Base-by-base conservation (phyloP, 495 filamentous ascomycete genomes). In the Neurospora cerealis region DNA sequence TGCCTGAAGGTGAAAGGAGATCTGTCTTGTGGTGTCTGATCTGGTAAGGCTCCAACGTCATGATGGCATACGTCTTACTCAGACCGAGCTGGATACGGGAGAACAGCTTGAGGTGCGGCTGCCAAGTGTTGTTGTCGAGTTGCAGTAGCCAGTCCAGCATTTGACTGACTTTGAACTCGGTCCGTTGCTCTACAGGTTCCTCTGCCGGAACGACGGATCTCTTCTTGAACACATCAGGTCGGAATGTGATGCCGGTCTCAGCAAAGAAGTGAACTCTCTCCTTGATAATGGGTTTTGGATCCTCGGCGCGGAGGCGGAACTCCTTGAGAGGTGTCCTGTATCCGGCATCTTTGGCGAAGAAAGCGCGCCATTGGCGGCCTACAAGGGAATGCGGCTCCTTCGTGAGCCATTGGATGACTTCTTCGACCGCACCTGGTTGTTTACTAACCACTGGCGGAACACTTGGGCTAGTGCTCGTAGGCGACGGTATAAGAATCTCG, bases 101-200 rank as follows among this genome's bases (percentile, higher is more conserved):
- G 72, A 81, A 82, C 4, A 81, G 75, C 72, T 79, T 82, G 0
- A 81, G 70, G 60, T 79, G 71, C 0, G 84, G 77, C 74, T 87
- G 84, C 2, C 70, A 28, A 17, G 78, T 72, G 70, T 85, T 87
- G 9, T 80, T 72, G 19, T 79, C 72, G 10, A 83, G 74, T 60
- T 84, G 78, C 38, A 86, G 75, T 7, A 85, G 79, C 85, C 85
- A 87, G 70, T 83, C 77, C 8, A 87, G 70, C 74, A 87, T 82
- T 70, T 75, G 74, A 36, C 78, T 78, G 5, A 75, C 79, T 39
- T 75, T 73, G 70, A 79, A 70, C 54, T 83, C 79, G 1, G 72
- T 75, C 48, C 80, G 80, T 10, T 73, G 75, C n/a, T 79, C 75
- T 4, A 76, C 72, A 10, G 70, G 69, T 19, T 80, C 76, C 37